Evolutionary conservation across 1,284 basidiomycete species (phyloP), one percentile per base, ranked within the genome.

Genomic region (Chiua sp.): DNA sequence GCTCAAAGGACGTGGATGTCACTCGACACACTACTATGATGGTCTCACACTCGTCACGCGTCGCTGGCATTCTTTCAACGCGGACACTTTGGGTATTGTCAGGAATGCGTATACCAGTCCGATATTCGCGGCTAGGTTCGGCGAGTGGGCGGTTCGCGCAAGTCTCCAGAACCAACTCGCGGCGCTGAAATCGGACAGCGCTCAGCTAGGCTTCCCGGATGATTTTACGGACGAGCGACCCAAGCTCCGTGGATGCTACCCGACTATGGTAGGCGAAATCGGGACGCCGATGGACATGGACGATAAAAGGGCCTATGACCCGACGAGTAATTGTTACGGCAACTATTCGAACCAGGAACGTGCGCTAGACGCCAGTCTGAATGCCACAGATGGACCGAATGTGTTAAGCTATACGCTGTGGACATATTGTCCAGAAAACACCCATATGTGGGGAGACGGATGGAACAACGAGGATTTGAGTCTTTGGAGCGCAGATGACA

Each of bases 391-490:
- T 73, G 96, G 96, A 0, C 78, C 79, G 11, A 97, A 98, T 68
- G 80, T 79, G 51, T 77, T 98, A 65, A 96, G 84, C 73, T 98
- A 88, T 73, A 94, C 95, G 20, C 75, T 96, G 13, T 98, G 97
- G 97, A 96, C 89, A 28, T 98, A 98, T 72, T 90, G 90, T 57
- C 83, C 94, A 0, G 88, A 92, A 64, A 84, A 82, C 71, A 84
- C 81, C 28, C 95, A 98, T 73, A 76, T 86, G 69, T 98, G 94
- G 94, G 95, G 96, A 22, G 97, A 98, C 73, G 88, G 89, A 3
- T 99, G 96, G 96, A 96, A 98, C 73, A 88, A 94, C 75, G 97
- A 99, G 78, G 97, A 98, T 77, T 77, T 98, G 59, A 96, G 93
- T 62, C 66, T 97, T 13, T 98, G 93, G 94, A 91, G 90, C 66